These are phyloP conservation scores for Fusarium hainanense DNA, from an alignment of 2,329 filamentous ascomycete species.

Conservation along the genomic window DNA sequence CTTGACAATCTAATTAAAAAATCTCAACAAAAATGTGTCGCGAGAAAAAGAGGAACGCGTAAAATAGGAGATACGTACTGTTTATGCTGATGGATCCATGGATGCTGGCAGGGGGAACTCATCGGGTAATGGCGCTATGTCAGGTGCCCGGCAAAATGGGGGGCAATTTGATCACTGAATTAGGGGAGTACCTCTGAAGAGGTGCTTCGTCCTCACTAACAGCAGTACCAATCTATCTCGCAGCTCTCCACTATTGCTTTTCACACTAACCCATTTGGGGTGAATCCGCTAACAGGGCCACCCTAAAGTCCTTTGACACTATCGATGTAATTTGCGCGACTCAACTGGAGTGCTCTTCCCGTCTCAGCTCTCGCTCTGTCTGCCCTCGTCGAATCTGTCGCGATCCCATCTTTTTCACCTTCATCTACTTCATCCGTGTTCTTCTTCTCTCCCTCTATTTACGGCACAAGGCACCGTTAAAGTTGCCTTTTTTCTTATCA, in stretches of 20 bases:
- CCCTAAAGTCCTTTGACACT: slow-evolving; percentile 46
- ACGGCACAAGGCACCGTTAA: slow-evolving; percentile 30
- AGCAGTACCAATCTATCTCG: slow-evolving; percentile 44
- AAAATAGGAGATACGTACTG: slow-evolving; percentile 31
- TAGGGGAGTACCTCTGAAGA: slow-evolving; percentile 20
- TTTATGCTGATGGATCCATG: neutral
- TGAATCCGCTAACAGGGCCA: slow-evolving; percentile 42
- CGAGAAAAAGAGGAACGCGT: slow-evolving; percentile 7
- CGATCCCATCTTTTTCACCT: slow-evolving; percentile 41
- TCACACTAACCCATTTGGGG: slow-evolving; percentile 32
- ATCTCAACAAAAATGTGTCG: slow-evolving; percentile 13
- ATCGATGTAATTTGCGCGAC: slow-evolving; percentile 49
- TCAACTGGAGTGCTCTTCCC: slow-evolving; percentile 29
- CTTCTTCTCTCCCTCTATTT: slow-evolving; percentile 34
- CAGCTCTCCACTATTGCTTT: slow-evolving; percentile 36
- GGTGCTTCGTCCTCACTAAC: fast-evolving
- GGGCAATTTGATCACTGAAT: slow-evolving; percentile 24
- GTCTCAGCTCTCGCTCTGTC: slow-evolving; percentile 38
- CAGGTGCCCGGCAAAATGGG: slow-evolving; percentile 42
- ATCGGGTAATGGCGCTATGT: slow-evolving; percentile 37
- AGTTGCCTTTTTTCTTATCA: slow-evolving; percentile 16
- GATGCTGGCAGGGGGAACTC: slow-evolving; percentile 24
- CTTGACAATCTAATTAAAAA: neutral
- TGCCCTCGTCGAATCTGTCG: slow-evolving; percentile 36
- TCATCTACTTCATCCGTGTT: slow-evolving; percentile 36